A percentile compares a stretch with the other conserved stretches of the same genome.
phyloP scores from a whole-genome alignment of 768 basidiomycete genomes.

The Vishniacozyma victoriae region DNA sequence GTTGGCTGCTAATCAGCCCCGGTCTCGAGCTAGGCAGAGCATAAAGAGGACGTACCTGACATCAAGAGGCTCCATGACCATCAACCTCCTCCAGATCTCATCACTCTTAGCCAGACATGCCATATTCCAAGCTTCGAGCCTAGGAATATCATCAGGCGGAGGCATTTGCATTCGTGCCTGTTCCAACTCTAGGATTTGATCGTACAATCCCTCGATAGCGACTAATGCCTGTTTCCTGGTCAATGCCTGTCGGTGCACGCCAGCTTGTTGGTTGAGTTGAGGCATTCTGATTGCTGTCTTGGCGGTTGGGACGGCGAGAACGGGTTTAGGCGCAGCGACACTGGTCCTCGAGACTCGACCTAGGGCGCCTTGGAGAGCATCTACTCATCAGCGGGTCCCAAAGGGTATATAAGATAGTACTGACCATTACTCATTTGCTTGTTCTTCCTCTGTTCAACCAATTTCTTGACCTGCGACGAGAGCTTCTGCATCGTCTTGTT shows the following conservation, averaged over 20 bases:
- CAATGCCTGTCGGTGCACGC: constrained; percentile 49
- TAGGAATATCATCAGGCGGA: constrained; percentile 37
- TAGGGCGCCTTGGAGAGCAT: constrained; percentile 74
- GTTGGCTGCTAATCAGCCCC: constrained; percentile 57
- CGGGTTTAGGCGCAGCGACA: constrained; percentile 91
- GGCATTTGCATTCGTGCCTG: constrained; percentile 77
- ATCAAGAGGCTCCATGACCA: constrained; percentile 85
- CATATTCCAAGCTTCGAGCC: constrained; percentile 37
- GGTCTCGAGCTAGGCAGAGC: neutral
- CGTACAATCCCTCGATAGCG: constrained; percentile 78
- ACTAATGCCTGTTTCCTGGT: constrained; percentile 70
- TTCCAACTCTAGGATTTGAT: constrained; percentile 74
- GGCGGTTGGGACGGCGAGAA: constrained; percentile 73
- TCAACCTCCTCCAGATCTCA: constrained; percentile 69
- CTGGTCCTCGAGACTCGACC: constrained; percentile 92
- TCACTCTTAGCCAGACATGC: constrained; percentile 51
- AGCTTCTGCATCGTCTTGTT: constrained; percentile 47
- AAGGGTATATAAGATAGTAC: no score
- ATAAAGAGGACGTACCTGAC: constrained; percentile 64
- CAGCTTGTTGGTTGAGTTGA: constrained; percentile 34
- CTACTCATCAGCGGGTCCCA: constrained; percentile 13
- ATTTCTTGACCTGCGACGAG: constrained; percentile 76
- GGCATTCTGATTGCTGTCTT: constrained; percentile 42
- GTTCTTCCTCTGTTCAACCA: constrained; percentile 71
- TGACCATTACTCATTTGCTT: constrained; percentile 30